phyloP scores from a whole-genome alignment of 148 eudicot species.

The Rhododendron molle region DNA sequence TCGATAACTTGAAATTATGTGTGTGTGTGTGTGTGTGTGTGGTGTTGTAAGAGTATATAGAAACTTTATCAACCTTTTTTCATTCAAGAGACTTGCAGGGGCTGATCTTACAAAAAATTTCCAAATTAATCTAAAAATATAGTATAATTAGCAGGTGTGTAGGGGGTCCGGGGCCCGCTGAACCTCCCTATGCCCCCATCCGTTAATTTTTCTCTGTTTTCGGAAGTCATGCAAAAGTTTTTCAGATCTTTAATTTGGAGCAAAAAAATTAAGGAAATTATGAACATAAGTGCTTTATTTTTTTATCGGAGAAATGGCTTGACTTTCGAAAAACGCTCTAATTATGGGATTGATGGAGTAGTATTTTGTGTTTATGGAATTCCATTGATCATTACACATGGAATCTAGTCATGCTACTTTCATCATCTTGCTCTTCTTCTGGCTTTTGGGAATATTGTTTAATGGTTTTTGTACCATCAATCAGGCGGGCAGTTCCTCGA shows the following conservation, averaged over 20 bases:
- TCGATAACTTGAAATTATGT: too few species aligned
- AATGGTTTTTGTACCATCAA: neutral
- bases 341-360: neutral
- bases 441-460: neutral
- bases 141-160: too few species aligned
- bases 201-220: neutral
- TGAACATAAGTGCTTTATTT: neutral
- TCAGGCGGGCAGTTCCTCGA: slow-evolving; percentile 33
- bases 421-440: slow-evolving; percentile 2
- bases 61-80: too few species aligned
- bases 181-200: too few species aligned
- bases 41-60: too few species aligned
- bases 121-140: too few species aligned
- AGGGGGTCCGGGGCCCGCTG: too few species aligned
- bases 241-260: too few species aligned
- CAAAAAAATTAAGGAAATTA: too few species aligned
- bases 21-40: too few species aligned
- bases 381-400: neutral
- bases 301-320: neutral
- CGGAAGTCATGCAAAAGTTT: neutral
- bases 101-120: too few species aligned
- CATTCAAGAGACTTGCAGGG: too few species aligned
- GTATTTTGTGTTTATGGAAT: neutral
- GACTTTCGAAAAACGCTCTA: neutral
- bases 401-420: neutral